Conservation (phyloP, 108 stramenopile genomes). For the Nitzschia palea region DNA sequence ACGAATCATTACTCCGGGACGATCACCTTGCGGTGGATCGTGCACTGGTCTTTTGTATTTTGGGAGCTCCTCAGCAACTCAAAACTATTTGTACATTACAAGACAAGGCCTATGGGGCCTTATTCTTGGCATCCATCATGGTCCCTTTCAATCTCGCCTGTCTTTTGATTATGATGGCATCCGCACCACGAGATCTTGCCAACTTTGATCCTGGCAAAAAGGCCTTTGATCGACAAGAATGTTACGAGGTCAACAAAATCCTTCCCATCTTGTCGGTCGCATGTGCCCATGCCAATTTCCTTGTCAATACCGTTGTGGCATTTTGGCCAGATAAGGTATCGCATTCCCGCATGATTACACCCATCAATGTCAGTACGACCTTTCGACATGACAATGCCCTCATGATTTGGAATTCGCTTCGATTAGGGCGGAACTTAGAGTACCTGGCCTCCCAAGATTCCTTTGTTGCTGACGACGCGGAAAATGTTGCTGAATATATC, state of each 20-base stretch:
- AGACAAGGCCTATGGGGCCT: neutral
- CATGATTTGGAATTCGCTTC: conserved; percentile 10
- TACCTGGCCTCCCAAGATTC: conserved; percentile 2
- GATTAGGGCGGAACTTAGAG: conserved; percentile 11
- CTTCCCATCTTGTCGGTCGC: conserved; percentile 16
- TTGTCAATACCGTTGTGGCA: neutral
- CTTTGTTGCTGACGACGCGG: neutral
- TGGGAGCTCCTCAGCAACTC: conserved; percentile 2
- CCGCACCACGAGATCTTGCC: neutral
- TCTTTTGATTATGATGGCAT: conserved; percentile 1
- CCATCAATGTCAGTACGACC: neutral
- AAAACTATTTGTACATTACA: neutral
- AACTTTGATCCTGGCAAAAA: neutral
- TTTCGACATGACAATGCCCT: conserved; percentile 14
- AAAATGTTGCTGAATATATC: neutral
- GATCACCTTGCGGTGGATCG: conserved; percentile 5
- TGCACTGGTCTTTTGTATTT: conserved; percentile 11
- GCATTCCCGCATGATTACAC: neutral
- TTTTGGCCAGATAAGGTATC: conserved; percentile 4
- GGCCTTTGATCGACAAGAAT: neutral
- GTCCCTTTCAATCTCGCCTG: conserved; percentile 14
- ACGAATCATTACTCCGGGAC: neutral
- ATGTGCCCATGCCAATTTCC: conserved; percentile 6
- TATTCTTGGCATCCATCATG: conserved; percentile 8
- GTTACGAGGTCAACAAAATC: conserved; percentile 3